Evolutionary conservation across 495 filamentous ascomycete genomes (phyloP).

Genomic region (Apodospora peruviana): DNA sequence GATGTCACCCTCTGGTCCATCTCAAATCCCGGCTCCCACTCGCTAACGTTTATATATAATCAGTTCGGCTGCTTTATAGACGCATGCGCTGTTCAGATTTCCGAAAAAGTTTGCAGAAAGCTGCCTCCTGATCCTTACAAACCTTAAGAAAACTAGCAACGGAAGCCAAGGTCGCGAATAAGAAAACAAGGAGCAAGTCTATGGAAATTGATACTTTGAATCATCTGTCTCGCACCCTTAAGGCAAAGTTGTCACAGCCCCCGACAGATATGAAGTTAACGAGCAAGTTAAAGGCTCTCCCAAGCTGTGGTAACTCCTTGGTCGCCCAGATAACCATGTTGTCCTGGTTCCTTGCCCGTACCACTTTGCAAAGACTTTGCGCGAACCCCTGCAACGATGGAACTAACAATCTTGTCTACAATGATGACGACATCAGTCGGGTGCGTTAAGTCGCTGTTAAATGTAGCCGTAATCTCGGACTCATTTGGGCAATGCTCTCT

Average conservation of each 20-base stretch:
- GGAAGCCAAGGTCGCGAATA: too few species aligned
- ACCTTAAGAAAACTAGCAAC: too few species aligned
- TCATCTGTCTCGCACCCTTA: background rate
- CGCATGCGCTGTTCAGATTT: too few species aligned
- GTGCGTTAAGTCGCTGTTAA: background rate
- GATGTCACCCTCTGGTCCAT: too few species aligned
- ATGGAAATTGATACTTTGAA: background rate
- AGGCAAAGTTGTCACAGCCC: background rate
- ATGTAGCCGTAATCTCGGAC: constrained; percentile 1
- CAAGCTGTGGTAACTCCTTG: background rate
- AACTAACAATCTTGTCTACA: background rate
- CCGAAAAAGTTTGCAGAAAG: too few species aligned
- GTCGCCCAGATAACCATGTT: background rate
- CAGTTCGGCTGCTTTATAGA: too few species aligned
- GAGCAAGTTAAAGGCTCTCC: background rate
- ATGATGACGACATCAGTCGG: background rate
- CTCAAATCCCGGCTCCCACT: too few species aligned
- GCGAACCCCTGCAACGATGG: background rate
- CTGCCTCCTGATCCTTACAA: too few species aligned
- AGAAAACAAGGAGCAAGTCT: too few species aligned
- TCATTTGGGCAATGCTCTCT: background rate
- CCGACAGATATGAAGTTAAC: background rate
- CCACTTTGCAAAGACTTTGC: background rate
- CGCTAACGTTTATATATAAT: too few species aligned
- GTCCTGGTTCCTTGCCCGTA: background rate